Percentiles rank a stretch among this genome's conserved stretches.
Conservation (phyloP, 768 basidiomycete genomes). For the Suillus sp. region DNA sequence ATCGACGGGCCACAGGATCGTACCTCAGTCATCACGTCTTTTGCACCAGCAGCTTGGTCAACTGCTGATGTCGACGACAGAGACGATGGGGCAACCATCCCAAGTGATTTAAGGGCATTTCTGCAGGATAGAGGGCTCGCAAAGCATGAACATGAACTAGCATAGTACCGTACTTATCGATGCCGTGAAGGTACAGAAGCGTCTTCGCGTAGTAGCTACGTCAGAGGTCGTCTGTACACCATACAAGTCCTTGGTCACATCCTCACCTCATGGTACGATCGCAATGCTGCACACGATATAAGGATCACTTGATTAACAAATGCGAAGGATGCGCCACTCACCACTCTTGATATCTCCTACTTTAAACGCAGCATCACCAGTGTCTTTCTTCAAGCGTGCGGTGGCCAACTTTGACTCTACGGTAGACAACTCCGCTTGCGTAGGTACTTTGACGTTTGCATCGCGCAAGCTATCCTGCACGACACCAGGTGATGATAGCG, state of each 20-base stretch:
- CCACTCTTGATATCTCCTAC: conserved; percentile 61
- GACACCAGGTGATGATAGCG: conserved; percentile 6
- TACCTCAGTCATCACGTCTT: conserved; percentile 70
- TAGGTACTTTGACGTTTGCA: conserved; percentile 20
- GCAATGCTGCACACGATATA: conserved; percentile 50
- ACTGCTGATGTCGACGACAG: conserved; percentile 21
- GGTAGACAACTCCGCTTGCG: conserved; percentile 28
- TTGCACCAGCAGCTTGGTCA: conserved; percentile 34
- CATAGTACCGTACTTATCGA: conserved; percentile 65
- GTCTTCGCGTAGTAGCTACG: conserved; percentile 44
- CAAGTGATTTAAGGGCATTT: conserved; percentile 57
- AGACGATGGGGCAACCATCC: conserved; percentile 30
- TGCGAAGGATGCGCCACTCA: conserved; percentile 31
- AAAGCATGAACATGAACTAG: conserved; percentile 1
- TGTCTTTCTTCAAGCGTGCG: conserved; percentile 68
- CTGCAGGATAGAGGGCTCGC: conserved; percentile 33
- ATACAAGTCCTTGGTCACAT: not conserved
- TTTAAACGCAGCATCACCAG: conserved; percentile 70
- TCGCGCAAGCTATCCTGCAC: conserved; percentile 17
- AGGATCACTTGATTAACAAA: not conserved
- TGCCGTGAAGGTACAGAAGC: conserved; percentile 69
- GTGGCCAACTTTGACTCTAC: conserved; percentile 54
- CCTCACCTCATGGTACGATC: conserved; percentile 70
- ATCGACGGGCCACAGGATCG: conserved; percentile 11
- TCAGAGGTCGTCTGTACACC: not conserved